Conservation (phyloP, 2,329 filamentous ascomycete genomes). For the Pseudonectria buxi region DNA sequence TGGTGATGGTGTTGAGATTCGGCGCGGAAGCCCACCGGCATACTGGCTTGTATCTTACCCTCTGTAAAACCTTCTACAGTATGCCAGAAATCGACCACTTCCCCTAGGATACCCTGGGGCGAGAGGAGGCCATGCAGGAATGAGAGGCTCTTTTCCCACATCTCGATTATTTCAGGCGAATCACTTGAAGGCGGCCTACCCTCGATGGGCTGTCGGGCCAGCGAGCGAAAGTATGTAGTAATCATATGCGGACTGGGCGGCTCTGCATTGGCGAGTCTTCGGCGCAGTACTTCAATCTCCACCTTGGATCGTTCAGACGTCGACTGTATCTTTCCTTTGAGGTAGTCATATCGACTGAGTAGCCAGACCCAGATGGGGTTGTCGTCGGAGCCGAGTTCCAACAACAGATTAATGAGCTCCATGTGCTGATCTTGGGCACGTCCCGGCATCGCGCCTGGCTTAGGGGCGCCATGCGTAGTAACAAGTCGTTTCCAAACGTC, state of each 20-base stretch:
- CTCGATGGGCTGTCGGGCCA: constrained; percentile 60
- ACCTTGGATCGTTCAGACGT: constrained; percentile 81
- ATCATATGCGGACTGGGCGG: constrained; percentile 63
- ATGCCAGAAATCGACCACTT: constrained; percentile 91
- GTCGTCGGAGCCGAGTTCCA: constrained; percentile 92
- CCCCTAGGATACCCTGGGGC: constrained; percentile 72
- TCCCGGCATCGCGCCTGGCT: constrained; percentile 40
- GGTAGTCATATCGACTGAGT: constrained; percentile 76
- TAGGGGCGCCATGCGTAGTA: constrained; percentile 53
- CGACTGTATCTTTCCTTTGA: constrained; percentile 76
- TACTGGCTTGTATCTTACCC: constrained; percentile 69
- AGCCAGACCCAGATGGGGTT: constrained; percentile 98
- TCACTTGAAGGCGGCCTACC: constrained; percentile 63
- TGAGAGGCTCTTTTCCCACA: constrained; percentile 83
- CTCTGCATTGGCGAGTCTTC: constrained; percentile 68
- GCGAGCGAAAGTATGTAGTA: constrained; percentile 68
- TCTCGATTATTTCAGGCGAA: constrained; percentile 70
- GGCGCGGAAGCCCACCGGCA: constrained; percentile 76
- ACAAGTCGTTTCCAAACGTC: constrained; percentile 81
- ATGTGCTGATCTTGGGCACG: constrained; percentile 75
- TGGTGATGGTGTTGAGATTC: constrained; percentile 77
- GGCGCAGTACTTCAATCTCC: constrained; percentile 84
- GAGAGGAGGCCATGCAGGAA: constrained; percentile 73
- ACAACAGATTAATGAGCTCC: constrained; percentile 78
- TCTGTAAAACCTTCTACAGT: constrained; percentile 85